Evolutionary conservation across 176 grass and related monocot species (phyloP).

Genomic region (Pontederia crassipes): DNA sequence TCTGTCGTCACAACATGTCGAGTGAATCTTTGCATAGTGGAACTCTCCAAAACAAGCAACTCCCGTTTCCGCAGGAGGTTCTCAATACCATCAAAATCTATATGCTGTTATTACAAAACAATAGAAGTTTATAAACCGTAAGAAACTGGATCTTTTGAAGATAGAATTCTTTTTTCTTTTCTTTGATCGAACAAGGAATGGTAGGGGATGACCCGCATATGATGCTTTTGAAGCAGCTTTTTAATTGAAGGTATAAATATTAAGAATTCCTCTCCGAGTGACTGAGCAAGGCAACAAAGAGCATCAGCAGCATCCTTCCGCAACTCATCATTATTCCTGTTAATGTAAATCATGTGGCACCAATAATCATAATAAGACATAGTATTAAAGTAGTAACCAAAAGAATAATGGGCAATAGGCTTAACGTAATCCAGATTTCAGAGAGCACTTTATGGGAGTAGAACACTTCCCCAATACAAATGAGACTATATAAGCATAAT

Average conservation of each 20-base stretch:
- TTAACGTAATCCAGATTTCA: too few species aligned
- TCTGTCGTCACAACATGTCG: conserved; percentile 43
- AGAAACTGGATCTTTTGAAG: not conserved
- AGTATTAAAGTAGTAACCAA: not conserved
- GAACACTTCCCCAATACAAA: too few species aligned
- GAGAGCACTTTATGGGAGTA: too few species aligned
- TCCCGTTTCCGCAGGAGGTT: conserved; percentile 50
- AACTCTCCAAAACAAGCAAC: conserved; percentile 49
- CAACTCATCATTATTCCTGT: conserved; percentile 81
- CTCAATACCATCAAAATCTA: conserved; percentile 82
- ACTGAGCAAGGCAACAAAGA: conserved; percentile 87
- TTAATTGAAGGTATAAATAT: conserved; percentile 77
- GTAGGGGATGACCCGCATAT: conserved; percentile 43
- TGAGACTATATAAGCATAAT: too few species aligned
- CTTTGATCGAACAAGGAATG: not conserved
- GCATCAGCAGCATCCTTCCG: conserved; percentile 86
- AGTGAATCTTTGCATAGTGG: conserved; percentile 63
- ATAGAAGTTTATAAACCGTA: conserved; percentile 10
- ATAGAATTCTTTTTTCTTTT: not conserved
- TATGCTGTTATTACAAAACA: conserved; percentile 55
- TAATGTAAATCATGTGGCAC: conserved; percentile 1
- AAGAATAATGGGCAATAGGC: too few species aligned
- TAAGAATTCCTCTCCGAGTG: conserved; percentile 84
- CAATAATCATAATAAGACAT: not conserved
- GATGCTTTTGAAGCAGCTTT: conserved; percentile 89